Conservation (phyloP, 257 asterid species). For the Solanum appendiculatum region DNA sequence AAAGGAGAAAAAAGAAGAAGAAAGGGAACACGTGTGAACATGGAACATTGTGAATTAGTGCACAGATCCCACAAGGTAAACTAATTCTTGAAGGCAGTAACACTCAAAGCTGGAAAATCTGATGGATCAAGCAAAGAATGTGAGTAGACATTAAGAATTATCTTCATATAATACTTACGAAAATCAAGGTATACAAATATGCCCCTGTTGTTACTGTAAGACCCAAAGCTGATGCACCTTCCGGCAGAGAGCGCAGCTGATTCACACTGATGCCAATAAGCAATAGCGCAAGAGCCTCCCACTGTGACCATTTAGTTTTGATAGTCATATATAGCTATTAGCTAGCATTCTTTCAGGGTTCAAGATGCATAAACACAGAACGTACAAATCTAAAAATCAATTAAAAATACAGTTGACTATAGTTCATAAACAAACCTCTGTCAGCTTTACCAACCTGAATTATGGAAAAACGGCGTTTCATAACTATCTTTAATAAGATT, state of each 20-base stretch:
- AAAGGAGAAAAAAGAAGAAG: neutral
- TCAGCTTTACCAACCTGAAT: constrained; percentile 66
- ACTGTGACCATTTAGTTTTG: constrained; percentile 30
- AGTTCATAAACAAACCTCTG: neutral
- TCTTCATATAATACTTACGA: constrained; percentile 52
- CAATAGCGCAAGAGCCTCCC: constrained; percentile 99
- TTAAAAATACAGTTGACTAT: neutral
- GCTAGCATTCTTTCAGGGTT: neutral
- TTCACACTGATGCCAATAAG: constrained; percentile 92
- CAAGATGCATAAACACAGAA: neutral
- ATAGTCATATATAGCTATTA: neutral
- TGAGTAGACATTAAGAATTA: neutral
- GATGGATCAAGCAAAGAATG: neutral
- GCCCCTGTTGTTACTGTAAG: constrained; percentile 84
- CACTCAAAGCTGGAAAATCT: neutral
- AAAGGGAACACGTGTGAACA: neutral
- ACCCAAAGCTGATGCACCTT: constrained; percentile 67
- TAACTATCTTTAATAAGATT: constrained; percentile 69
- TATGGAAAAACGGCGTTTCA: constrained; percentile 86
- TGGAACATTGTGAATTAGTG: neutral
- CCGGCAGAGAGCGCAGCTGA: constrained; percentile 86
- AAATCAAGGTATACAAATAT: constrained; percentile 72
- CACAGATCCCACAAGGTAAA: neutral
- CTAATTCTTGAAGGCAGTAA: neutral
- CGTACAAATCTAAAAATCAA: neutral